These are phyloP conservation scores for Carpinus fangiana DNA, from an alignment of 306 rosid genomes.

Conservation along the genomic window DNA sequence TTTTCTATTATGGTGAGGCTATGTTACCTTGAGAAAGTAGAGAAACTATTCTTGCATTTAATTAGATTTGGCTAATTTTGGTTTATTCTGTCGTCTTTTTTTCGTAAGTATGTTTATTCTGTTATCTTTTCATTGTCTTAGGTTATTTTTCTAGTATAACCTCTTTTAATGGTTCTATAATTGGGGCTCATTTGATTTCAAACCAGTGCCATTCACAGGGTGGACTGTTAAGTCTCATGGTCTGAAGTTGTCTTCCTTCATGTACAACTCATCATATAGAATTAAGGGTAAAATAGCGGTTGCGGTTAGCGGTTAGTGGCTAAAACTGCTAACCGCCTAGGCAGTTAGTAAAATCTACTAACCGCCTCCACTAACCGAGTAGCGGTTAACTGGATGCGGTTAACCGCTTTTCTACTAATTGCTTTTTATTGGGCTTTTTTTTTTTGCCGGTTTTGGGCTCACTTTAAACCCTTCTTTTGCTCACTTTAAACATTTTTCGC, in stretches of 20 bases:
- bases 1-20: not conserved
- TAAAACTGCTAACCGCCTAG: no score
- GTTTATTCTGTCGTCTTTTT: not conserved
- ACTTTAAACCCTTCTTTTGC: no score
- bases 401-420: no score
- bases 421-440: no score
- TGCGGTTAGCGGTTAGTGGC: no score
- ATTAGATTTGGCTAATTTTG: not conserved
- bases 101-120: not conserved
- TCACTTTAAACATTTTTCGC: no score
- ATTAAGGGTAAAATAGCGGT: no score
- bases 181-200: not conserved
- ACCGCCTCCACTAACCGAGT: no score
- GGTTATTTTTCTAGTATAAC: not conserved
- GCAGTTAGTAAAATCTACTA: no score
- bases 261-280: not conserved
- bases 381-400: no score
- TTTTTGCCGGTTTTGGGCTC: no score
- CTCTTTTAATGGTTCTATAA: not conserved
- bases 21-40: not conserved
- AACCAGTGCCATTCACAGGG: not conserved
- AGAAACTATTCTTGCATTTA: not conserved
- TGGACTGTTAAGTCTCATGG: not conserved
- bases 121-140: not conserved
- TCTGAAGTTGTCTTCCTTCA: not conserved